A percentile compares a stretch with the other conserved stretches of the same genome.
phyloP scores from a whole-genome alignment of 192 early-diverging fungal species.

The Podila verticillata region DNA sequence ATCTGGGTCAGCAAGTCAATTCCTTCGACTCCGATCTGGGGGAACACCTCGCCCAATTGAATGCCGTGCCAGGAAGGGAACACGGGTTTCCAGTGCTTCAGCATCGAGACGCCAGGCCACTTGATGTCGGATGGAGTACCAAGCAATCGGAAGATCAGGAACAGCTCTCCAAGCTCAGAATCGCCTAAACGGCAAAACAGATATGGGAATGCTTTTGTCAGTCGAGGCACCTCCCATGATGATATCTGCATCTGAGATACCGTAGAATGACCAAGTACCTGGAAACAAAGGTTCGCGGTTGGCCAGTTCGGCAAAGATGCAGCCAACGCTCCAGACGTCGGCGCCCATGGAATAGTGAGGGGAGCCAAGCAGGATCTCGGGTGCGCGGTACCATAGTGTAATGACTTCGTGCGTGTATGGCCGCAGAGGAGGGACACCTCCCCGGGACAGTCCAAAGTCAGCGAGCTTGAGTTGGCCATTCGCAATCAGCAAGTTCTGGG shows the following conservation, averaged over 20 bases:
- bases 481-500: slow-evolving; percentile 98
- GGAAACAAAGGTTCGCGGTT: slow-evolving; percentile 83
- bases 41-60: slow-evolving; percentile 58
- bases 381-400: slow-evolving; percentile 94
- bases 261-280: slow-evolving; percentile 56
- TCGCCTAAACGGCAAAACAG: slow-evolving; percentile 58
- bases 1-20: slow-evolving; percentile 78
- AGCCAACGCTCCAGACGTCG: slow-evolving; percentile 97
- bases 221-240: background rate
- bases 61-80: slow-evolving; percentile 80
- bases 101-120: slow-evolving; percentile 79
- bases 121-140: slow-evolving; percentile 83
- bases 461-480: slow-evolving; percentile 89
- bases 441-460: slow-evolving; percentile 96
- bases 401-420: slow-evolving; percentile 96
- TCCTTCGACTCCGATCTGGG: slow-evolving; percentile 68
- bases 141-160: slow-evolving; percentile 86
- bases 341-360: slow-evolving; percentile 88
- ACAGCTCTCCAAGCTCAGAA: slow-evolving; percentile 94
- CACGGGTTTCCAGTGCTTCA: slow-evolving; percentile 84
- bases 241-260: background rate
- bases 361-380: slow-evolving; percentile 93
- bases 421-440: slow-evolving; percentile 91
- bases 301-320: slow-evolving; percentile 96
- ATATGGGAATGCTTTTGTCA: background rate